Evolutionary conservation across 2,329 filamentous ascomycete genomes (phyloP), one percentile per base, ranked within the genome.

Genomic region (Talaromyces sp.): DNA sequence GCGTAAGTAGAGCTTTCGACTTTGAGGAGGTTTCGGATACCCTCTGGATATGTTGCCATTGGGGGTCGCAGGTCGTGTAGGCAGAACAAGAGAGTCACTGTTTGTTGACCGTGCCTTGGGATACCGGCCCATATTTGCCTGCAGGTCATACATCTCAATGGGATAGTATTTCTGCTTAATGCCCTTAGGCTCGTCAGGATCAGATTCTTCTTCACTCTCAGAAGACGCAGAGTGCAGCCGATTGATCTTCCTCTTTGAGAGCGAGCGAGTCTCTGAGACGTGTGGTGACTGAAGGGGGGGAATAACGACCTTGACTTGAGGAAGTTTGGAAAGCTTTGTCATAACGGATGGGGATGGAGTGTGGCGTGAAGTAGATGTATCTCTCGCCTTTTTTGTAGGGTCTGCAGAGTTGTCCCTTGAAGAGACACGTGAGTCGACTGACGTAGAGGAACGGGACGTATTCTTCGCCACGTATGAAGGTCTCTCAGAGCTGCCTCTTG

Each of bases 1-100:
- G 7, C 33, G 62, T 1, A 73, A 58, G 19, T 70, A 68, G 4
- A 59, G 31, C 10, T 63, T 63, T 2, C 8, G 50, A 13, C 49
- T 31, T 2, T 47, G 61, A 8, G 5, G 41, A 4, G 61, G 13
- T 22, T 22, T 63, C 3, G 22, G n/a, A 3, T 47, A 27, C 3
- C 2, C 31, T 10, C 16, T 24, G 8, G 27, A 4, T 3, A 35
- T 16, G 9, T 11, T 33, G 16, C 3, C 27, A 6, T 41, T n/a
- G 3, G 47, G 5, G 2, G 27, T 27, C 10, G 27, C 27, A 45
- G 52, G 37, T 4, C 39, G 39, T 5, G 35, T 56, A 1, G 61
- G 58, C 14, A 57, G 24, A 1, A 3, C 16, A 9, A 39, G 4
- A 13, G 9, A n/a, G n/a, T 45, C 41, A 6, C 31, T 57, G 3